Base-by-base conservation (phyloP, 2,329 filamentous ascomycete genomes). In the Cordyceps militaris region DNA sequence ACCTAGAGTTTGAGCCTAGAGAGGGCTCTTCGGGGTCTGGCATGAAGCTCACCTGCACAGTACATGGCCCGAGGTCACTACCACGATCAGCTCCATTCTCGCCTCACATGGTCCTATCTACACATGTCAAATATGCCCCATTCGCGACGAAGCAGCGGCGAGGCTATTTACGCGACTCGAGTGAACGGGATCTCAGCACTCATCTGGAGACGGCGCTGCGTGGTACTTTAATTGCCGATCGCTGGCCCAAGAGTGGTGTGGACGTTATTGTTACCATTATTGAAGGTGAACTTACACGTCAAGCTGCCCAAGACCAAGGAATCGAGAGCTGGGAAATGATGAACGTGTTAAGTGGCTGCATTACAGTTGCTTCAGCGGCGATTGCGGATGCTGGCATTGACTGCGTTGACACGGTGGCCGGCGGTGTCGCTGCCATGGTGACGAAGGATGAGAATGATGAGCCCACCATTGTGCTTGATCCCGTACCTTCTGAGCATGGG, bases 171-270 rank as follows among this genome's bases (percentile, higher is more conserved):
- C 85, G 92, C 48, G 93, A 97, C 70, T 80, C 87, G 16, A 87
- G 82, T 61, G 94, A 99, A 74, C 83, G 92, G 52, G 94, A 99
- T 69, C 79, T 99, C 2, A 90, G 90, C 13, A 88, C 92, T 11
- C 93, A 97, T 70, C 77, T 99, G 3, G 92, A 97, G 72, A 93
- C 91, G 16, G 92, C 94, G 26, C 78, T 99, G 52, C 83, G 91
- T 34, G 93, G 93, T 1, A 89, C 91, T 8, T 85, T 97, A 52
- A 93, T 97, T 67, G 91, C 91, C 14, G 92, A 97, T 69, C 81
- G 93, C 59, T 99, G 93, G 90, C 94, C 94, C n/a, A 99, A 99
- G 78, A 96, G 91, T 70, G 92, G 91, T 46, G 86, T 96, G n/a
- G 94, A 99, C 69, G 86, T 99, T 42, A 87, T 96, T 19, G 85